Conservation (phyloP, 1,139 yeast genomes). For the Arxiozyma heterogenica region DNA sequence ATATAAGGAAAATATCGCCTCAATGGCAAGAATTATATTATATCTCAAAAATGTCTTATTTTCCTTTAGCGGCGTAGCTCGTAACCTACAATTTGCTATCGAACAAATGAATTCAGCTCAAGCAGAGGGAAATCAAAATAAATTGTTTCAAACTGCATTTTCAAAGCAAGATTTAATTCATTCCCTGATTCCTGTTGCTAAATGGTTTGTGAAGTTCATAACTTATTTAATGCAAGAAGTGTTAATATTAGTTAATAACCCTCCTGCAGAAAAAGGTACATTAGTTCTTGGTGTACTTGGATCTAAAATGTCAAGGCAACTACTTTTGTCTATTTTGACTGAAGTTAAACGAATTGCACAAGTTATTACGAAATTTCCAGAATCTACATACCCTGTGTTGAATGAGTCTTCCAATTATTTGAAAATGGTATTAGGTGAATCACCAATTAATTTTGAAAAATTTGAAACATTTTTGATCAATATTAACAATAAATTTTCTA, state of each 20-base stretch:
- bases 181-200: conserved; percentile 29
- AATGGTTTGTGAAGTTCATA: conserved; percentile 30
- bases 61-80: conserved; percentile 31
- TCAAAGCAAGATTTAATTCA: conserved; percentile 31
- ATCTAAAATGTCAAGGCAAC: conserved; percentile 28
- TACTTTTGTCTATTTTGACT: conserved; percentile 25
- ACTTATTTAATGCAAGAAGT: conserved; percentile 28
- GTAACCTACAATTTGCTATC: conserved; percentile 30
- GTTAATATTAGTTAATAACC: conserved; percentile 22
- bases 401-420: conserved; percentile 29
- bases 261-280: conserved; percentile 16
- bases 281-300: conserved; percentile 28
- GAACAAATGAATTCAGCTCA: conserved; percentile 20
- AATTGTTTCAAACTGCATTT: conserved; percentile 28
- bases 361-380: conserved; percentile 28
- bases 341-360: conserved; percentile 29
- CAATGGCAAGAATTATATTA: conserved; percentile 28
- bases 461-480: conserved; percentile 29
- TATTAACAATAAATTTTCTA: conserved; percentile 25
- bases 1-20: conserved; percentile 19
- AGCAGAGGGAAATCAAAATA: conserved; percentile 14
- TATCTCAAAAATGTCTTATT: conserved; percentile 28
- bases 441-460: conserved; percentile 29
- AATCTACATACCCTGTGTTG: conserved; percentile 27
- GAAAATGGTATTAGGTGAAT: conserved; percentile 26